Conservation (phyloP, 2,329 filamentous ascomycete genomes). For the Ophioceras dolichostomum region DNA sequence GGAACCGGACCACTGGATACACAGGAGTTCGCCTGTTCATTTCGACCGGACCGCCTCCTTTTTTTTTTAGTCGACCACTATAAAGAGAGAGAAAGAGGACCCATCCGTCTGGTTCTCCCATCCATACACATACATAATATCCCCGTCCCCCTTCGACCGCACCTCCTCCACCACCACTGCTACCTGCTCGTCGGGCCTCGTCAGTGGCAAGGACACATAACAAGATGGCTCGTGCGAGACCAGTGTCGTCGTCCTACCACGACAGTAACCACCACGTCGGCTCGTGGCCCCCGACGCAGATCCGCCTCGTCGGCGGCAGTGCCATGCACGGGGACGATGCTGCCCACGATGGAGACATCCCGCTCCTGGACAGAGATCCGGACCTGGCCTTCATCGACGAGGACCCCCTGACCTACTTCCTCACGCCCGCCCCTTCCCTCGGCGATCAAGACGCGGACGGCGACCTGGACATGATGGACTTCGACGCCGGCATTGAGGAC, state of each 20-base stretch:
- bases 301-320: constrained; percentile 27
- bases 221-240: neutral
- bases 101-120: neutral
- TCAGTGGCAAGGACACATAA: neutral
- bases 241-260: no score
- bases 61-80: neutral
- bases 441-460: constrained; percentile 21
- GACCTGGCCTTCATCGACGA: constrained; percentile 29
- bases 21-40: neutral
- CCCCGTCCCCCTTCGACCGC: neutral
- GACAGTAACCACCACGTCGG: neutral
- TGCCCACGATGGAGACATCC: constrained; percentile 28
- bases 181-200: constrained; percentile 2
- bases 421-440: constrained; percentile 32
- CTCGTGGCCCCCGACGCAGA: constrained; percentile 40
- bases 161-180: constrained; percentile 3
- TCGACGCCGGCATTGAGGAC: constrained; percentile 46
- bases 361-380: constrained; percentile 14
- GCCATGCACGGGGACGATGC: constrained; percentile 18
- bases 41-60: neutral
- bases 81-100: neutral
- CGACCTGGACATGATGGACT: constrained; percentile 32
- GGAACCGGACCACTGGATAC: neutral
- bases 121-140: neutral
- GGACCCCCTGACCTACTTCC: constrained; percentile 43